These are phyloP conservation scores for Malassezia sp. DNA, from an alignment of 1,284 basidiomycete genomes.

Conservation along the genomic window DNA sequence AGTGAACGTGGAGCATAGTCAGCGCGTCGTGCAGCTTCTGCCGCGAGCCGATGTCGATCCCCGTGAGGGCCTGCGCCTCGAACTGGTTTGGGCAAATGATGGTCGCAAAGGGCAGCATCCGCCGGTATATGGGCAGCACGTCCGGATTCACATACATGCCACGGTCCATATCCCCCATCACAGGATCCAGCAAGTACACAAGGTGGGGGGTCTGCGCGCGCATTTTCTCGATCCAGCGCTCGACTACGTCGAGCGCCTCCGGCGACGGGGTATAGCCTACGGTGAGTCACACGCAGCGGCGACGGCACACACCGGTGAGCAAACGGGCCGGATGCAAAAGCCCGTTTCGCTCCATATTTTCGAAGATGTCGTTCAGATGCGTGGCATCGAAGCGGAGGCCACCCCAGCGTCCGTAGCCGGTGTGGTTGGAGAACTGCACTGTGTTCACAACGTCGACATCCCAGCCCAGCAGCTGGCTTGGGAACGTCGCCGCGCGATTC, in stretches of 20 bases:
- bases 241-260: constrained; percentile 62
- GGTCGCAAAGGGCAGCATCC: constrained; percentile 65
- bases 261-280: constrained; percentile 83
- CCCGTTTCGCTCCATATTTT: constrained; percentile 32
- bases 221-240: constrained; percentile 57
- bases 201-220: constrained; percentile 54
- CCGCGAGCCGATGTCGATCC: constrained; percentile 55
- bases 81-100: constrained; percentile 98
- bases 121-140: constrained; percentile 76
- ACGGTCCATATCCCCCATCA: constrained; percentile 51
- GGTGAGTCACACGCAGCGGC: no score
- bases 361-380: constrained; percentile 47
- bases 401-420: constrained; percentile 56
- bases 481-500: constrained; percentile 74
- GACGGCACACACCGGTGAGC: constrained; percentile 46
- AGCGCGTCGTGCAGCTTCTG: constrained; percentile 61
- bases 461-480: constrained; percentile 83
- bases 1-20: constrained; percentile 60
- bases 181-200: constrained; percentile 71
- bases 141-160: constrained; percentile 72
- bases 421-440: constrained; percentile 69
- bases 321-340: constrained; percentile 33
- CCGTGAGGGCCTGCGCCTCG: constrained; percentile 63
- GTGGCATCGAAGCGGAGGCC: constrained; percentile 47
- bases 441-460: constrained; percentile 95